Conservation (phyloP, 176 grass and related monocot genomes). For the Musa troglodytarum region DNA sequence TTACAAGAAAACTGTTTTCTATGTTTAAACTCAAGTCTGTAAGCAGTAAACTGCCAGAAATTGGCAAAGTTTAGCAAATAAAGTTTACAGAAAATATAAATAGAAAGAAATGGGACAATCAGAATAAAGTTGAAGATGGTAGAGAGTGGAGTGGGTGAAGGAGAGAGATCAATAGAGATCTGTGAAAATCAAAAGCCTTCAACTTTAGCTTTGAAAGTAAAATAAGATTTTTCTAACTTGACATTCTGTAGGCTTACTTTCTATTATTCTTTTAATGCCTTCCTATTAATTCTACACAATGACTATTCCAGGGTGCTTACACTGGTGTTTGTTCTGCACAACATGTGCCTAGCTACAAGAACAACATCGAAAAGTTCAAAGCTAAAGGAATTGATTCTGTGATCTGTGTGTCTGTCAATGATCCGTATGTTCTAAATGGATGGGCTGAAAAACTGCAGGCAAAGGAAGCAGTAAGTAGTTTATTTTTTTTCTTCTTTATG, state of each 20-base stretch:
- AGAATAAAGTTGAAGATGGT: too few species aligned
- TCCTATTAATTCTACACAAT: neutral
- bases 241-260: neutral
- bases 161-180: too few species aligned
- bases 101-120: too few species aligned
- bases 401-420: constrained; percentile 90
- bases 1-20: too few species aligned
- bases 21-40: too few species aligned
- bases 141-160: too few species aligned
- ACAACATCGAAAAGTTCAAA: constrained; percentile 89
- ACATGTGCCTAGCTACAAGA: constrained; percentile 91
- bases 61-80: too few species aligned
- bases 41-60: too few species aligned
- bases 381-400: constrained; percentile 85
- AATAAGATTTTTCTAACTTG: neutral
- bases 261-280: neutral
- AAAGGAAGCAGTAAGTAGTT: constrained; percentile 53
- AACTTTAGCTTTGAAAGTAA: too few species aligned
- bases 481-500: constrained; percentile 9
- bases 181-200: too few species aligned
- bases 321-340: constrained; percentile 81
- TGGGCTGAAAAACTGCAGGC: constrained; percentile 90
- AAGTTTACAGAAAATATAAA: too few species aligned
- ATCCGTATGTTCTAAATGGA: constrained; percentile 82
- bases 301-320: constrained; percentile 54